Conservation (phyloP, 2,329 filamentous ascomycete species). For the Fusarium dlaminii region DNA sequence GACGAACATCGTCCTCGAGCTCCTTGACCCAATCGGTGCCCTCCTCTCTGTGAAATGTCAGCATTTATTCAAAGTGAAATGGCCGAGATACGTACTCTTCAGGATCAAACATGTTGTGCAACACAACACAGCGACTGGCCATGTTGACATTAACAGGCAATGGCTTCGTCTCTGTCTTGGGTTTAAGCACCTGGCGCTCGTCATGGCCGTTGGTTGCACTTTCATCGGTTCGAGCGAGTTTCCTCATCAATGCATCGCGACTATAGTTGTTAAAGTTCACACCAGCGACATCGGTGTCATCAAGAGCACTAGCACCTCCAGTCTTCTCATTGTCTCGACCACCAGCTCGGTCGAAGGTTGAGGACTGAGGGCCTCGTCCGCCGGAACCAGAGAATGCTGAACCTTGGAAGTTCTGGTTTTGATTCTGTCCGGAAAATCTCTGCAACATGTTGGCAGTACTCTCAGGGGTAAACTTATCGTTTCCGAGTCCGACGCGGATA, state of each 20-base stretch:
- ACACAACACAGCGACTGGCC: constrained; percentile 90
- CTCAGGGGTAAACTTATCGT: constrained; percentile 99
- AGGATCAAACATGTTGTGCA: constrained; percentile 96
- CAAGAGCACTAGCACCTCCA: constrained; percentile 90
- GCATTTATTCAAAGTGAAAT: constrained; percentile 17
- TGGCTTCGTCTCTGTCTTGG: constrained; percentile 81
- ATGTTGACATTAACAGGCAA: constrained; percentile 88
- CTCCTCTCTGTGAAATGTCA: constrained; percentile 73
- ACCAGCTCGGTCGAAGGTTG: constrained; percentile 90
- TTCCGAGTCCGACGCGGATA: constrained; percentile 98
- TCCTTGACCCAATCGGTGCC: constrained; percentile 91
- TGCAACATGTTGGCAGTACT: constrained; percentile 92
- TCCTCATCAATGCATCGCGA: constrained; percentile 97
- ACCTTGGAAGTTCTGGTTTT: constrained; percentile 80
- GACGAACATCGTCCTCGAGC: constrained; percentile 90
- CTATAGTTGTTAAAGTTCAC: constrained; percentile 99
- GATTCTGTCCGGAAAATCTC: constrained; percentile 80
- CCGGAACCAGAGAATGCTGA: constrained; percentile 92
- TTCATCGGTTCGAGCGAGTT: constrained; percentile 96
- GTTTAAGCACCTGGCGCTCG: constrained; percentile 77
- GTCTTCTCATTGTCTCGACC: constrained; percentile 90
- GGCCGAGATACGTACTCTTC: constrained; percentile 74
- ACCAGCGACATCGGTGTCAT: constrained; percentile 96
- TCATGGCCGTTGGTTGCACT: constrained; percentile 70
- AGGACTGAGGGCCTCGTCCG: constrained; percentile 84